phyloP scores from a whole-genome alignment of 441 rosid genomes.

The Adansonia rubrostipa region DNA sequence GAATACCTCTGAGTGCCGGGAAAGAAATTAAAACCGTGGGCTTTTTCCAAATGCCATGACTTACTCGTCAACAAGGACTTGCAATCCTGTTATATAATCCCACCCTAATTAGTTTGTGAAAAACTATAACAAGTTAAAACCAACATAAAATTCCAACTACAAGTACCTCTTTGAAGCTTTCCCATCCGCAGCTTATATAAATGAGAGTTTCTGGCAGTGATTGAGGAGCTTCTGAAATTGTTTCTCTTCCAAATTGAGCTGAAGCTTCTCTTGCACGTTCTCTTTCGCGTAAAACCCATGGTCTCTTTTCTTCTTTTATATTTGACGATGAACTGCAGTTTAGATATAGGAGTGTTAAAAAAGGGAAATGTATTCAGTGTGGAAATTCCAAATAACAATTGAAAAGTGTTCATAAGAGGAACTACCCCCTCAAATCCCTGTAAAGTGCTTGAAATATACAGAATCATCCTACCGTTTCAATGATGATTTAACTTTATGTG shows the following conservation, averaged over 20 bases:
- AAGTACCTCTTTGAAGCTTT: slow-evolving; percentile 88
- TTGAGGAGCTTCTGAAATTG: slow-evolving; percentile 43
- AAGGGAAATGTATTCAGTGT: slow-evolving; percentile 19
- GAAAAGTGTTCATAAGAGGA: background rate
- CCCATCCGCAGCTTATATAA: slow-evolving; percentile 98
- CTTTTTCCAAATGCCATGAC: slow-evolving; percentile 78
- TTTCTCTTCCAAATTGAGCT: slow-evolving; percentile 61
- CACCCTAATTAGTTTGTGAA: slow-evolving; percentile 30
- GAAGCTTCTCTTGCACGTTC: slow-evolving; percentile 80
- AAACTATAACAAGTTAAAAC: slow-evolving; percentile 8
- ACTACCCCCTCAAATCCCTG: background rate
- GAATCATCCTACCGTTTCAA: slow-evolving; percentile 52
- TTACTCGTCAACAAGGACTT: slow-evolving; percentile 66
- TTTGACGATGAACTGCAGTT: slow-evolving; percentile 46
- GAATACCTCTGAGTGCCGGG: slow-evolving; percentile 89
- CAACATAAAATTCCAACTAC: slow-evolving; percentile 21
- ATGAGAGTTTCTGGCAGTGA: slow-evolving; percentile 79
- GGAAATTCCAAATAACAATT: slow-evolving; percentile 13
- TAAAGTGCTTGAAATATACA: slow-evolving; percentile 19
- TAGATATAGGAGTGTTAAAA: slow-evolving; percentile 19
- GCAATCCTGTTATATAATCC: slow-evolving; percentile 65
- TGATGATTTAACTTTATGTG: slow-evolving; percentile 50
- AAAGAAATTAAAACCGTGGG: slow-evolving; percentile 91
- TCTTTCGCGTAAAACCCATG: slow-evolving; percentile 89
- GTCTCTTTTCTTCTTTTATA: slow-evolving; percentile 85